Base-by-base conservation (phyloP, 2,329 filamentous ascomycete genomes). In the Peltaster fructicola region DNA sequence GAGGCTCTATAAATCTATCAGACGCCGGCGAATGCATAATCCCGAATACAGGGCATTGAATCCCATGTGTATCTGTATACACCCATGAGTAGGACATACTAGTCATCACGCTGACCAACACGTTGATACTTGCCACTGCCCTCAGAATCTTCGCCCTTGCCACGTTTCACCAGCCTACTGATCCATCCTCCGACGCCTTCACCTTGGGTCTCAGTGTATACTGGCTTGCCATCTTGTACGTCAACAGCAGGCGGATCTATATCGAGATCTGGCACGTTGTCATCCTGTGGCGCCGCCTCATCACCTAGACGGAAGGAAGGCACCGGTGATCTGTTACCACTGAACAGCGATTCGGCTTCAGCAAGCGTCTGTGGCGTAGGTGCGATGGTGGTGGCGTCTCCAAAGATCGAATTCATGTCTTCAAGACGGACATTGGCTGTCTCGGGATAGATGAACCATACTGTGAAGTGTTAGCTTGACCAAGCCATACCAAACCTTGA, bases 401-500 rank as follows among this genome's bases (percentile, higher is more conserved):
- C 88, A 44, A 98, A 98, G 9, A 98, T 57, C 3, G 71, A 66
- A 48, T 91, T 80, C 88, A 98, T 98, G 39, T 98, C 88, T 54
- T 98, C 88, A 24, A 98, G 64, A 29, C 84, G 75, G 30, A 98
- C 73, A 41, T 90, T 90, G 38, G 84, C 88, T 0, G 88, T 98
- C 53, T 98, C 88, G 15, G 88, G 88, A 50, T 95, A 98, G 38
- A 92, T 68, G 54, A 95, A 95, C 55, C 85, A 98, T 6, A 98
- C 88, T 93, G 45, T 10, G 12, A 19, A 8, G 17, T 22, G 30
- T 36, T 20, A 38, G 35, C 21, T 15, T 14, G 9, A 7, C 6
- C 8, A n/a, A n/a, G n/a, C n/a, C n/a, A n/a, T n/a, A n/a, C n/a
- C n/a, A n/a, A n/a, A n/a, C n/a, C n/a, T n/a, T 11, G n/a, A 22